A percentile compares a stretch with the other conserved stretches of the same genome.
These are phyloP conservation scores for Carpinus viminea DNA, from an alignment of 306 rosid species.

Conservation along the genomic window DNA sequence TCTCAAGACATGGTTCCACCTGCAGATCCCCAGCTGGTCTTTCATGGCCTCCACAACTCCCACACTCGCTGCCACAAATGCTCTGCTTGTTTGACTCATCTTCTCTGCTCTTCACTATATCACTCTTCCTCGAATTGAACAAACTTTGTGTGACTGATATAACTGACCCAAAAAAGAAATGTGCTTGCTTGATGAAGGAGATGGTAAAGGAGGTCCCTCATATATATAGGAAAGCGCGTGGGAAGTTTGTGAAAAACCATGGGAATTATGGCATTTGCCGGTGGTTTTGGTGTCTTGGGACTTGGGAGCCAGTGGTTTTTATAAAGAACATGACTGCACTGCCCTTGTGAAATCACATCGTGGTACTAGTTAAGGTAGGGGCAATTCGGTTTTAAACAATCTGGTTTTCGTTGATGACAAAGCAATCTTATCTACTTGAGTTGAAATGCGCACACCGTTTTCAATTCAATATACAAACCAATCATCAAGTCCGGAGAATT, in stretches of 20 bases:
- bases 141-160: background rate
- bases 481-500: too few species aligned
- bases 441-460: background rate
- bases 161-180: too few species aligned
- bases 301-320: background rate
- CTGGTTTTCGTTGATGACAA: too few species aligned
- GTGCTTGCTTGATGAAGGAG: background rate
- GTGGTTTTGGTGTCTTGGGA: background rate
- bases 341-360: too few species aligned
- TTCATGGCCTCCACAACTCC: constrained; percentile 41
- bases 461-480: background rate
- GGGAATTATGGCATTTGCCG: background rate
- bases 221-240: background rate
- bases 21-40: constrained; percentile 7
- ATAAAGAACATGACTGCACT: too few species aligned
- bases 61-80: constrained; percentile 34
- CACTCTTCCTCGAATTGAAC: background rate
- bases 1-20: background rate
- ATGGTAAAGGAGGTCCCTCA: background rate
- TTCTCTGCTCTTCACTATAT: background rate
- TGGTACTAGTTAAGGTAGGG: background rate
- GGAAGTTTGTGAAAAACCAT: background rate
- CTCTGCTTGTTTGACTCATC: constrained; percentile 25
- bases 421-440: too few species aligned
- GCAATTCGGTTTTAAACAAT: background rate